A percentile compares a stretch with the other conserved stretches of the same genome.
These are phyloP conservation scores for Neckera pumila DNA, from an alignment of 225 moss, liverwort and hornwort species.

Conservation along the genomic window DNA sequence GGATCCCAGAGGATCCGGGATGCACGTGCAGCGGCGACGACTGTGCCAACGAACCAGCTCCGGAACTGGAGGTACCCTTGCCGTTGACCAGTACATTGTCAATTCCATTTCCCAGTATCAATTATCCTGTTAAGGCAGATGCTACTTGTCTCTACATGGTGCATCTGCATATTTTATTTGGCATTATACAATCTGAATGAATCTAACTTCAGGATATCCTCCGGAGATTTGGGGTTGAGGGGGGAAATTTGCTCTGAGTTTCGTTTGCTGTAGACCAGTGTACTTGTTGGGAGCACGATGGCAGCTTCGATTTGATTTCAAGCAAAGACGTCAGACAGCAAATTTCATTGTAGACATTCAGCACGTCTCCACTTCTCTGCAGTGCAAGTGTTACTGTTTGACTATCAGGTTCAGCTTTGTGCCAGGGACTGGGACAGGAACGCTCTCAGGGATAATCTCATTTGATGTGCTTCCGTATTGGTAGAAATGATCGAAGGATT, in stretches of 20 bases:
- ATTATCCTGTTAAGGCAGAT: constrained; percentile 2
- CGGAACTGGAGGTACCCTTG: not conserved
- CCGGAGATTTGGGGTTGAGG: not conserved
- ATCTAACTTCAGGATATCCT: not conserved
- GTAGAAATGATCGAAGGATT: not conserved
- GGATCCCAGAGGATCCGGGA: not conserved
- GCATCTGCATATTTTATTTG: not conserved
- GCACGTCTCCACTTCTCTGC: not conserved
- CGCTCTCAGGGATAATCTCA: not conserved
- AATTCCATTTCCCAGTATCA: not conserved
- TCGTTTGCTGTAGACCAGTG: not conserved
- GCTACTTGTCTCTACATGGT: not conserved
- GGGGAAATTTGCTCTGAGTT: not conserved
- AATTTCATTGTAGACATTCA: not conserved
- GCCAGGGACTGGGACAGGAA: not conserved
- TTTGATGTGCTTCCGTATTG: not conserved
- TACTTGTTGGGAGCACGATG: not conserved
- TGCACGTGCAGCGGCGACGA: not conserved
- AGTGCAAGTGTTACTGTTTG: not conserved
- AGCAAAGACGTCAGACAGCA: not conserved
- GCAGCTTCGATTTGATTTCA: not conserved
- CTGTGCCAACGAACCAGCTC: not conserved
- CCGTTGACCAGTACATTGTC: not conserved
- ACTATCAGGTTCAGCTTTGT: not conserved
- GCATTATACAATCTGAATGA: not conserved